Percentiles rank a stretch among this genome's conserved stretches.
These are phyloP conservation scores for Tinospora cordifolia DNA, from an alignment of 164 flowering plant genomes.

Conservation along the genomic window DNA sequence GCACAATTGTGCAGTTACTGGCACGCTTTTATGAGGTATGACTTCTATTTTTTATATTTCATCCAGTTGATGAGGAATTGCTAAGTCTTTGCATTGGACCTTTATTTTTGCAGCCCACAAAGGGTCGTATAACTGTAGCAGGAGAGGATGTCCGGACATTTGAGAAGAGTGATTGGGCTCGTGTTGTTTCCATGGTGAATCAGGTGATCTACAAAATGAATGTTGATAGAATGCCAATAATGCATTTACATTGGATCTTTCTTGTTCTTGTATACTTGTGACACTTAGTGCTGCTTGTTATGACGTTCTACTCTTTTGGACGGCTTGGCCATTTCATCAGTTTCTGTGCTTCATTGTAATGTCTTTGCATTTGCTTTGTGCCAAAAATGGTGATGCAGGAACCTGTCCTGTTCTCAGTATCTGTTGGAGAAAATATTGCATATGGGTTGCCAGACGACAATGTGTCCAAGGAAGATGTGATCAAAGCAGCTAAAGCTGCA, in stretches of 20 bases:
- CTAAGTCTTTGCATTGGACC: background rate
- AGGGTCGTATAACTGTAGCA: conserved; percentile 77
- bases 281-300: no score
- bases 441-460: conserved; percentile 85
- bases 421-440: conserved; percentile 97
- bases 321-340: background rate
- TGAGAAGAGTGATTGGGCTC: conserved; percentile 97
- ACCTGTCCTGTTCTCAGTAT: conserved; percentile 86
- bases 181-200: conserved; percentile 79
- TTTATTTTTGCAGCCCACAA: conserved; percentile 58
- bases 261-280: no score
- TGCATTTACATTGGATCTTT: background rate
- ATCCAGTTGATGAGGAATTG: background rate
- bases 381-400: conserved; percentile 40
- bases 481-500: conserved; percentile 95
- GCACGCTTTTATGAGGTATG: conserved; percentile 93
- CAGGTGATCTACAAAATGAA: conserved; percentile 41
- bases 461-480: conserved; percentile 82
- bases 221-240: background rate
- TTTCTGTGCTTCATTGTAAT: background rate
- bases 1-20: conserved; percentile 91
- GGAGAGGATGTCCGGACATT: conserved; percentile 92
- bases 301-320: no score
- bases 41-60: conserved; percentile 11
- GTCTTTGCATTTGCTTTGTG: background rate